These are phyloP conservation scores for Rhizophagus sp. DNA, from an alignment of 192 early-diverging fungal species.

Conservation along the genomic window DNA sequence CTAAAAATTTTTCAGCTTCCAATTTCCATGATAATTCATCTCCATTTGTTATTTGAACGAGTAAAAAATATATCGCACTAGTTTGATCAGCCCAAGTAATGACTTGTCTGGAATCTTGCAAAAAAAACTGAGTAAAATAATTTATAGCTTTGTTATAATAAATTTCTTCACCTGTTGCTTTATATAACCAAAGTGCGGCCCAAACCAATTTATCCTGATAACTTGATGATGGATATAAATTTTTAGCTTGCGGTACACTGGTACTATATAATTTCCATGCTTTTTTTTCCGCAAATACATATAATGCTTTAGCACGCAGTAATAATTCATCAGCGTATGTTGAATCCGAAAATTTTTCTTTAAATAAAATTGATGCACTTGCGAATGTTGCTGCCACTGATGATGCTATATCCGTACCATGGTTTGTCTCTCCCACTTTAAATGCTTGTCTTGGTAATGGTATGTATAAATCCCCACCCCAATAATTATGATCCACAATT, in stretches of 20 bases:
- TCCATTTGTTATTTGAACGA: constrained; percentile 36
- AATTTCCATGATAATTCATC: constrained; percentile 35
- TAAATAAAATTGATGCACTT: constrained; percentile 53
- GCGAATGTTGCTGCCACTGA: constrained; percentile 57
- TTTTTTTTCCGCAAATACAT: constrained; percentile 47
- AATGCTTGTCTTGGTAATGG: constrained; percentile 52
- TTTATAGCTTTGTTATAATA: constrained; percentile 50
- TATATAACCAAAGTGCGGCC: constrained; percentile 61
- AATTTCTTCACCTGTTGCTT: constrained; percentile 43
- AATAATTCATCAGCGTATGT: constrained; percentile 46
- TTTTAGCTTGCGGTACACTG: constrained; percentile 36
- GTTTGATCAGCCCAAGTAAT: constrained; percentile 59
- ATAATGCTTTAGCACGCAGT: constrained; percentile 46
- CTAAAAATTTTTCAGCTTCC: constrained; percentile 40
- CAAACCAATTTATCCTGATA: constrained; percentile 52
- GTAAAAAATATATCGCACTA: constrained; percentile 49
- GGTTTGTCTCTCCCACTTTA: constrained; percentile 40
- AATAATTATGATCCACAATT: constrained; percentile 56
- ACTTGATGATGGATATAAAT: constrained; percentile 44
- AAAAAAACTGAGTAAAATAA: constrained; percentile 37
- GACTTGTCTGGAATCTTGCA: constrained; percentile 12
- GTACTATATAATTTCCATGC: constrained; percentile 47
- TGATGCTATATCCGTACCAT: constrained; percentile 60
- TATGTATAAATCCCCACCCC: constrained; percentile 54
- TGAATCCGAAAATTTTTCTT: constrained; percentile 47